Evolutionary conservation across 225 moss, liverwort and hornwort species (phyloP).

Genomic region (Straminergon stramineum): DNA sequence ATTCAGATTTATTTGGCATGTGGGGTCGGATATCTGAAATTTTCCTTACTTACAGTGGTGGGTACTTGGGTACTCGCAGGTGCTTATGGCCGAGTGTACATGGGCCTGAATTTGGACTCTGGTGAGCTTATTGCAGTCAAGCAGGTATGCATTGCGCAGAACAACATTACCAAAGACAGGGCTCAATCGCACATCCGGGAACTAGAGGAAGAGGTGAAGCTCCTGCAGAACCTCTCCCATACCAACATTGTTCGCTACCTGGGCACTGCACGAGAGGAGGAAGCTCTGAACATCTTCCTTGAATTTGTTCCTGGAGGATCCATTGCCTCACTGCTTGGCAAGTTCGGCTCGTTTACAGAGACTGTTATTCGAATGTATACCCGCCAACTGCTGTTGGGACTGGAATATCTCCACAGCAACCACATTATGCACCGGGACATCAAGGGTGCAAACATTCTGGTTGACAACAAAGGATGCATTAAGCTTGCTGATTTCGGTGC

Average conservation of each 20-base stretch:
- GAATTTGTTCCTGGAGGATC: conserved; percentile 96
- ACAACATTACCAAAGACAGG: conserved; percentile 75
- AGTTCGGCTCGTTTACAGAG: conserved; percentile 98
- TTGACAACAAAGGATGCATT: conserved; percentile 94
- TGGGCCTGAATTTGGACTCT: conserved; percentile 95
- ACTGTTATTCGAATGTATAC: conserved; percentile 96
- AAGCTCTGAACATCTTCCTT: conserved; percentile 90
- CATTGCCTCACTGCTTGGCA: conserved; percentile 86
- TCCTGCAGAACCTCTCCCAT: conserved; percentile 90
- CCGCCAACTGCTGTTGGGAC: conserved; percentile 79
- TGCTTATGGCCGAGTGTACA: conserved; percentile 94
- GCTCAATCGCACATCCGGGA: conserved; percentile 88
- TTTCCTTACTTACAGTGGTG: neutral
- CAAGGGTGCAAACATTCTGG: conserved; percentile 92
- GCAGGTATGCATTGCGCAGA: conserved; percentile 78
- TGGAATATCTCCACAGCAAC: conserved; percentile 90
- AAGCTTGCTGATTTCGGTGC: conserved; percentile 95
- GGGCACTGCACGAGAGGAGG: conserved; percentile 85
- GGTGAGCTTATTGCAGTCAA: conserved; percentile 96
- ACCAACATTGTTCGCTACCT: conserved; percentile 92
- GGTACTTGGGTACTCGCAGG: conserved; percentile 26
- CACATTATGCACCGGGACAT: conserved; percentile 95
- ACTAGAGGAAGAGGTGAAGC: conserved; percentile 92
- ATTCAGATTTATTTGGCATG: neutral
- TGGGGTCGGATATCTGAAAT: neutral